Evolutionary conservation across 2,329 filamentous ascomycete genomes (phyloP).

Genomic region (Colletotrichum coccodes): DNA sequence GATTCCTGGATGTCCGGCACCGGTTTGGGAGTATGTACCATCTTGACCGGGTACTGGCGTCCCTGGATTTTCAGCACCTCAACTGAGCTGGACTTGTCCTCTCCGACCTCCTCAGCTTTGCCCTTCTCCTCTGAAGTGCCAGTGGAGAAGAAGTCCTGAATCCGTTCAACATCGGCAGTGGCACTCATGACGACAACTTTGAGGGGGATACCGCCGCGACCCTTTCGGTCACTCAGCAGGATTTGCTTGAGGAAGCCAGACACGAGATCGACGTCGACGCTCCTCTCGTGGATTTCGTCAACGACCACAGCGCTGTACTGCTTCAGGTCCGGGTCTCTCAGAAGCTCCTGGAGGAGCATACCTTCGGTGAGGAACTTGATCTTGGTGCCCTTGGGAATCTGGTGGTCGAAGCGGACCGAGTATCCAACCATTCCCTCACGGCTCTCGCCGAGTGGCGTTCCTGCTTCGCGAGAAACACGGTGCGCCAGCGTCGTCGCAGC

Average conservation of each 20-base stretch:
- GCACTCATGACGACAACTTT: slow-evolving; percentile 98
- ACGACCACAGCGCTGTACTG: slow-evolving; percentile 92
- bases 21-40: slow-evolving; percentile 77
- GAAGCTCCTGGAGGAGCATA: slow-evolving; percentile 93
- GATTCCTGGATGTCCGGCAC: slow-evolving; percentile 85
- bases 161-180: slow-evolving; percentile 86
- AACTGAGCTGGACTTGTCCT: slow-evolving; percentile 34
- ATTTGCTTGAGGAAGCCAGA: slow-evolving; percentile 89
- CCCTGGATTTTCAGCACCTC: slow-evolving; percentile 78
- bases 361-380: slow-evolving; percentile 97
- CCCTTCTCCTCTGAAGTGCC: slow-evolving; percentile 31
- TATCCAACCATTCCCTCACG: slow-evolving; percentile 78
- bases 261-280: slow-evolving; percentile 91
- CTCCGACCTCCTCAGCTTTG: neutral
- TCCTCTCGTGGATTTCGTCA: slow-evolving; percentile 97
- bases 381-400: slow-evolving; percentile 80
- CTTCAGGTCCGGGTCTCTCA: slow-evolving; percentile 83
- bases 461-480: slow-evolving; percentile 83
- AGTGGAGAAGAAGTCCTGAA: slow-evolving; percentile 76
- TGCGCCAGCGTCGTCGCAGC: slow-evolving; percentile 91
- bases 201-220: slow-evolving; percentile 77
- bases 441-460: slow-evolving; percentile 59
- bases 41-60: slow-evolving; percentile 85
- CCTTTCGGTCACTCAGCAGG: slow-evolving; percentile 68
- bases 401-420: slow-evolving; percentile 93